Percentiles rank a stretch among this genome's conserved stretches.
phyloP scores from a whole-genome alignment of 345 rosid genomes.

The Eucalyptus pauciflora region DNA sequence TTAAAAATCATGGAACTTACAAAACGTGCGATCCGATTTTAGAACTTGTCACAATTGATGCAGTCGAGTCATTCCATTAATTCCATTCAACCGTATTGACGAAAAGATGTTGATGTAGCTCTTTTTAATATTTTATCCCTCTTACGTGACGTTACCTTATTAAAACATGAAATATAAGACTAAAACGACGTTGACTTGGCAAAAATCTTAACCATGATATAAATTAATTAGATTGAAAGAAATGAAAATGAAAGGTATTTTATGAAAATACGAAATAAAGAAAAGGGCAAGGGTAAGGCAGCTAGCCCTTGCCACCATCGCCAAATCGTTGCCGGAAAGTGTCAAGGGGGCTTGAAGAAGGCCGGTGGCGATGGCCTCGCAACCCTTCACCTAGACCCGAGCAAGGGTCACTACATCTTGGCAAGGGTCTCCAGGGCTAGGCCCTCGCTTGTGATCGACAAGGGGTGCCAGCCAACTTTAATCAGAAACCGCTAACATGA shows the following conservation, averaged over 20 bases:
- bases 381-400: background rate
- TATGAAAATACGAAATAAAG: rapidly evolving
- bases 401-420: too few species aligned
- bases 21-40: rapidly evolving
- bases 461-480: background rate
- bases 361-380: rapidly evolving
- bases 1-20: too few species aligned
- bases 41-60: background rate
- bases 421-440: background rate
- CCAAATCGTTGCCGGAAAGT: too few species aligned
- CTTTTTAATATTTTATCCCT: background rate
- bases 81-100: rapidly evolving
- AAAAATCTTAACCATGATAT: background rate
- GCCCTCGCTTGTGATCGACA: background rate
- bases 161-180: background rate
- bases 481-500: rapidly evolving
- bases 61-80: rapidly evolving
- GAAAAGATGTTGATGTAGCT: rapidly evolving
- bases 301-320: background rate
- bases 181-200: rapidly evolving
- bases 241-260: too few species aligned
- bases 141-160: background rate
- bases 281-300: background rate
- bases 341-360: too few species aligned
- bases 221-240: too few species aligned